phyloP scores from a whole-genome alignment of 371 early-diverging fungal genomes.

The Apophysomyces elegans region DNA sequence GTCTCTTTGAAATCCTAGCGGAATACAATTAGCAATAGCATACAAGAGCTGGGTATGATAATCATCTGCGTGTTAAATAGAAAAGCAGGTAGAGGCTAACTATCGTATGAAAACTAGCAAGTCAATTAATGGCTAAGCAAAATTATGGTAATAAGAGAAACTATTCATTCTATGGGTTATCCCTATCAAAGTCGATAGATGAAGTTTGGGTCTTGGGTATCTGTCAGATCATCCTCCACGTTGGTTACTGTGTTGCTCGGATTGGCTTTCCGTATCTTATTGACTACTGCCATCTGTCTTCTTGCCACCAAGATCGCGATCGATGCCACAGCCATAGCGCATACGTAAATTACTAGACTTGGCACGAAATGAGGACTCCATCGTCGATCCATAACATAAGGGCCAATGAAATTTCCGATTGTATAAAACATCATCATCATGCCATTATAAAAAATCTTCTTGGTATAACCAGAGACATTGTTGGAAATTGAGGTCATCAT shows the following conservation, averaged over 20 bases:
- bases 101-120: constrained; percentile 36
- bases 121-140: constrained; percentile 13
- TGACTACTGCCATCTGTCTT: constrained; percentile 28
- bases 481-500: constrained; percentile 28
- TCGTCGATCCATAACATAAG: constrained; percentile 29
- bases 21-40: too few species aligned
- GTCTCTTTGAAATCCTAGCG: too few species aligned
- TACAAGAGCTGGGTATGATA: too few species aligned
- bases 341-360: constrained; percentile 31
- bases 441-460: constrained; percentile 35
- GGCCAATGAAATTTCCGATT: constrained; percentile 24
- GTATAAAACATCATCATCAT: constrained; percentile 37
- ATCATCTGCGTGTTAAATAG: too few species aligned
- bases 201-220: constrained; percentile 37
- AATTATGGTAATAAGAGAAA: background rate
- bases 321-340: constrained; percentile 13
- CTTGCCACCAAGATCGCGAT: constrained; percentile 19
- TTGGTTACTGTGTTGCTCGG: constrained; percentile 18
- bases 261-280: constrained; percentile 18
- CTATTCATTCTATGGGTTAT: too few species aligned
- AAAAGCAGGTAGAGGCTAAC: too few species aligned
- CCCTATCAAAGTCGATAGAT: constrained; percentile 30
- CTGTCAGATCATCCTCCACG: constrained; percentile 38
- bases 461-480: constrained; percentile 32
- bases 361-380: constrained; percentile 35